phyloP scores from a whole-genome alignment of 371 early-diverging fungal species.

The Entomophthora muscae region DNA sequence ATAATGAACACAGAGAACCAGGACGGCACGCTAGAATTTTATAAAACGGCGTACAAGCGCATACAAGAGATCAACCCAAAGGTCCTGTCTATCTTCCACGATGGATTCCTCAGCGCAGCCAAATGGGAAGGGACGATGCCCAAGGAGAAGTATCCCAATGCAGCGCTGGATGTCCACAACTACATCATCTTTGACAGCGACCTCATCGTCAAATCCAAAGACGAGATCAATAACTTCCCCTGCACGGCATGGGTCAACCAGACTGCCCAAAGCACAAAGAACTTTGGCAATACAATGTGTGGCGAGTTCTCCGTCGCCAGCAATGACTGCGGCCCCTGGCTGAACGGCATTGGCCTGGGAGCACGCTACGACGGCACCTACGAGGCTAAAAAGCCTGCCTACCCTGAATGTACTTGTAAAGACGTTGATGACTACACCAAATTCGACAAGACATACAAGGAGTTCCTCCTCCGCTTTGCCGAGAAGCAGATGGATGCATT shows the following conservation, averaged over 20 bases:
- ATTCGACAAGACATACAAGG: too few relatives aligned
- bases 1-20: not conserved
- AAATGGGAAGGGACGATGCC: constrained; percentile 16
- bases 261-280: constrained; percentile 5
- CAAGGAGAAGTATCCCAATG: constrained; percentile 11
- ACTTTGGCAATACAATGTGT: constrained; percentile 40
- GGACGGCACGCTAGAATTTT: constrained; percentile 14
- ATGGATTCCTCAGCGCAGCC: constrained; percentile 17
- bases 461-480: too few relatives aligned
- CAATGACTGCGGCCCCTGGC: constrained; percentile 48
- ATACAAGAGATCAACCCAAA: constrained; percentile 9
- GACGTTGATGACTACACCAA: constrained; percentile 21
- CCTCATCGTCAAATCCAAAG: too few relatives aligned
- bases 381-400: constrained; percentile 13
- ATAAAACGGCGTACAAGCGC: constrained; percentile 12
- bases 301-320: constrained; percentile 57
- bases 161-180: constrained; percentile 10
- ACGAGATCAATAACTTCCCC: constrained; percentile 11
- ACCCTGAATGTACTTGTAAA: constrained; percentile 25
- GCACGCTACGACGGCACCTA: constrained; percentile 35
- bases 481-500: too few relatives aligned
- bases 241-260: constrained; percentile 14
- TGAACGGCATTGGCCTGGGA: constrained; percentile 44
- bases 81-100: constrained; percentile 16
- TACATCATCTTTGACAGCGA: too few relatives aligned